Percentiles rank a stretch among this genome's conserved stretches.
Evolutionary conservation across 2,329 filamentous ascomycete genomes (phyloP).

Genomic region (Aspergillus oerlinghausenensis): DNA sequence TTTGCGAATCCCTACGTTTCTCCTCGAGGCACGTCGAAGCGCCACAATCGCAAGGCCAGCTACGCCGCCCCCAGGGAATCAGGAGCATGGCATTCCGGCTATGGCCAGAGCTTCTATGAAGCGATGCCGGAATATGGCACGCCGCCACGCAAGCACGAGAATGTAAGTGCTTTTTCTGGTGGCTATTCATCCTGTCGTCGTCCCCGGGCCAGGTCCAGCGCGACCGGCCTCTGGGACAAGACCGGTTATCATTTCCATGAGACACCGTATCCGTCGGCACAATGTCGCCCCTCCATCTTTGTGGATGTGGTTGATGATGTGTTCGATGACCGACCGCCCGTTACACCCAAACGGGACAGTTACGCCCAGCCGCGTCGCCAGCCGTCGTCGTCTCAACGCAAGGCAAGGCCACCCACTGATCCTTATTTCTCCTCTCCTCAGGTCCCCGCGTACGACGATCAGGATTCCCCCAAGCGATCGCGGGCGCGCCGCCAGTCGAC

Average conservation of each 20-base stretch:
- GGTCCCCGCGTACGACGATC: constrained; percentile 54
- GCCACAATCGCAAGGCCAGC: constrained; percentile 55
- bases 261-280: constrained; percentile 35
- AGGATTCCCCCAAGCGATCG: constrained; percentile 43
- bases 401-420: constrained; percentile 45
- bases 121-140: constrained; percentile 47
- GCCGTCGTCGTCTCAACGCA: constrained; percentile 33
- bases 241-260: constrained; percentile 5
- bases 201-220: constrained; percentile 46
- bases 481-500: constrained; percentile 53
- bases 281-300: constrained; percentile 49
- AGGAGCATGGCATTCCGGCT: constrained; percentile 42
- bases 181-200: constrained; percentile 39
- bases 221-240: constrained; percentile 17
- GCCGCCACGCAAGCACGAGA: constrained; percentile 53
- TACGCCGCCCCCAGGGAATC: constrained; percentile 44
- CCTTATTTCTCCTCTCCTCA: constrained; percentile 50
- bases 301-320: constrained; percentile 54
- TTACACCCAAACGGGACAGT: constrained; percentile 20
- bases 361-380: constrained; percentile 18
- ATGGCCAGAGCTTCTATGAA: constrained; percentile 46
- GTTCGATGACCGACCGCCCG: constrained; percentile 39
- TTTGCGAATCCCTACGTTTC: constrained; percentile 47
- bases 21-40: constrained; percentile 41
- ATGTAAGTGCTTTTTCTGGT: constrained; percentile 61